Evolutionary conservation across 495 filamentous ascomycete genomes (phyloP), one percentile per base, ranked within the genome.

Genomic region (Oidiodendron maius): DNA sequence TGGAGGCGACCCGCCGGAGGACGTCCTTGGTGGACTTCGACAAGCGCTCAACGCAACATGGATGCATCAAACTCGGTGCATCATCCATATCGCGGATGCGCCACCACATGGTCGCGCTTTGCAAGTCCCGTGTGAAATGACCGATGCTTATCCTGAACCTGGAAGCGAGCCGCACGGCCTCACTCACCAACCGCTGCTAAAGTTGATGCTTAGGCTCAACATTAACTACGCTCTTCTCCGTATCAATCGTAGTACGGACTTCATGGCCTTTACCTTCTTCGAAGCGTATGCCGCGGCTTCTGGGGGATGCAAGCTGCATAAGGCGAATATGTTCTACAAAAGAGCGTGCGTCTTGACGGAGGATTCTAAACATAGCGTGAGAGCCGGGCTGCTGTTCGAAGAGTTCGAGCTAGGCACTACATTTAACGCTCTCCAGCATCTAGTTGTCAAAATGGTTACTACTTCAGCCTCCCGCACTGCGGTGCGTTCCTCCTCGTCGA

Each of bases 141-240:
- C n/a, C 2, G 62, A 68, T 41, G 10, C 10, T 8, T 69, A 64
- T 24, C 35, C 46, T 17, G 21, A 25, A 2, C 58, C 64, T 1
- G 64, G 65, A 0, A 55, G 40, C 30, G 65, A 67, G 51, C 65
- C 65, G 2, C 65, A 69, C 30, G 24, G 49, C 3, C 56, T 69
- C 9, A 60, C 52, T 11, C 44, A 65, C 48, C 46, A 51, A 18
- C 51, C 59, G 3, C 17, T 69, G 16, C 25, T 69, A 24, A 23
- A 50, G 25, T 34, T 51, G 25, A 51, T 69, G 60, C 22, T 67
- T 12, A 37, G 16, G 6, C 42, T 64, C 37, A 57, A 51, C 21
- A 58, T 69, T 55, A 65, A 69, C 59, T 69, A 68, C 35, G 52
- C 59, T 15, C 51, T 69, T 0, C 59, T 69, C 8, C 57, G 61